Evolutionary conservation across 2,329 filamentous ascomycete genomes (phyloP).

Genomic region (Aplosporella prunicola): DNA sequence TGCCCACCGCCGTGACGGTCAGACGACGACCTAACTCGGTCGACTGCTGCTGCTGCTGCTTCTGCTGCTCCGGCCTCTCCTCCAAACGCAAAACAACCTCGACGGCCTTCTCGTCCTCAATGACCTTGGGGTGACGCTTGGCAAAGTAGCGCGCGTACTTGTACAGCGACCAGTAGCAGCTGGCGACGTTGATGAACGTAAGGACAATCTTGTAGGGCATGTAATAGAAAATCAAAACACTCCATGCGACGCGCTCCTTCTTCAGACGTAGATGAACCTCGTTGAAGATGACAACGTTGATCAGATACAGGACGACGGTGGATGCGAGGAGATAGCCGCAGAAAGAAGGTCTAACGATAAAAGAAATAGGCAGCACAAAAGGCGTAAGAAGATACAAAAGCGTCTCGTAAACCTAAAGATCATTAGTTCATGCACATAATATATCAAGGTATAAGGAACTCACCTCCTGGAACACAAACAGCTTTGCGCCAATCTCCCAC

Average conservation of each 20-base stretch:
- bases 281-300: constrained; percentile 38
- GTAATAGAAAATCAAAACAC: constrained; percentile 34
- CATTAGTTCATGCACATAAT: too few relatives aligned
- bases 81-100: constrained; percentile 21
- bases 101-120: constrained; percentile 37
- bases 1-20: constrained; percentile 15
- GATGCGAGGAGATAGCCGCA: too few relatives aligned
- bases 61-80: constrained; percentile 12
- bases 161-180: constrained; percentile 29
- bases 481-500: constrained; percentile 42
- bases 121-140: constrained; percentile 38
- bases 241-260: constrained; percentile 34
- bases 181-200: constrained; percentile 35
- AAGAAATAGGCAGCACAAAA: too few relatives aligned
- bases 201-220: constrained; percentile 37
- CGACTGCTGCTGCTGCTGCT: constrained; percentile 11
- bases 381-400: too few relatives aligned
- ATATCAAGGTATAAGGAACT: too few relatives aligned
- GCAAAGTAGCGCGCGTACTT: constrained; percentile 41
- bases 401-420: too few relatives aligned
- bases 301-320: background rate
- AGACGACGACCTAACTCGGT: constrained; percentile 15
- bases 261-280: constrained; percentile 39
- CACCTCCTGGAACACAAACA: too few relatives aligned
- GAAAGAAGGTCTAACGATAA: too few relatives aligned